Conservation (phyloP, 768 basidiomycete species). For the Auricularia auricula-judae region DNA sequence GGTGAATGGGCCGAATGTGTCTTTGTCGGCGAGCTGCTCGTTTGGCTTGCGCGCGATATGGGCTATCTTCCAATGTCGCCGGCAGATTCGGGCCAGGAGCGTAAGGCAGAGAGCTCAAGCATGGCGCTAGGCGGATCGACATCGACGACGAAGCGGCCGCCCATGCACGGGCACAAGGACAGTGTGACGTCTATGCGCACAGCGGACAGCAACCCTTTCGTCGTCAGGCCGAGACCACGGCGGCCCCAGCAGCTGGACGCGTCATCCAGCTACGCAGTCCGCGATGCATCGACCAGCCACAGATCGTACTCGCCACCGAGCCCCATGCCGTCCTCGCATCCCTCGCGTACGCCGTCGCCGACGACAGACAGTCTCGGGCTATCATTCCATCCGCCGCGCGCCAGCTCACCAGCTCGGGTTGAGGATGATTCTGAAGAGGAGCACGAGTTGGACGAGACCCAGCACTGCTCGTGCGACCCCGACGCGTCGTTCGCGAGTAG, state of each 20-base stretch:
- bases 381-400: background rate
- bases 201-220: too few species aligned
- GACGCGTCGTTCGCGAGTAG: slow-evolving; percentile 7
- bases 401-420: background rate
- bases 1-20: slow-evolving; percentile 59
- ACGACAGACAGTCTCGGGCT: background rate
- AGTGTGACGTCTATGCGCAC: background rate
- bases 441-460: background rate
- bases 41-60: slow-evolving; percentile 48
- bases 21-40: slow-evolving; percentile 54
- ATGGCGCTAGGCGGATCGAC: too few species aligned
- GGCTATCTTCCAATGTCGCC: slow-evolving; percentile 20
- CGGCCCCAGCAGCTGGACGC: background rate
- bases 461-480: slow-evolving; percentile 8
- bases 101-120: too few species aligned
- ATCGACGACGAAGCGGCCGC: too few species aligned
- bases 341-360: background rate
- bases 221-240: background rate
- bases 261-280: too few species aligned
- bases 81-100: background rate
- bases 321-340: background rate
- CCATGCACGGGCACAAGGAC: background rate
- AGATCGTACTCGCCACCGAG: background rate
- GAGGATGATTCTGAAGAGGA: background rate
- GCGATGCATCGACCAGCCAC: too few species aligned